Evolutionary conservation across 2,329 filamentous ascomycete species (phyloP), one percentile per base, ranked within the genome.

Genomic region (Xylariaceae sp.): DNA sequence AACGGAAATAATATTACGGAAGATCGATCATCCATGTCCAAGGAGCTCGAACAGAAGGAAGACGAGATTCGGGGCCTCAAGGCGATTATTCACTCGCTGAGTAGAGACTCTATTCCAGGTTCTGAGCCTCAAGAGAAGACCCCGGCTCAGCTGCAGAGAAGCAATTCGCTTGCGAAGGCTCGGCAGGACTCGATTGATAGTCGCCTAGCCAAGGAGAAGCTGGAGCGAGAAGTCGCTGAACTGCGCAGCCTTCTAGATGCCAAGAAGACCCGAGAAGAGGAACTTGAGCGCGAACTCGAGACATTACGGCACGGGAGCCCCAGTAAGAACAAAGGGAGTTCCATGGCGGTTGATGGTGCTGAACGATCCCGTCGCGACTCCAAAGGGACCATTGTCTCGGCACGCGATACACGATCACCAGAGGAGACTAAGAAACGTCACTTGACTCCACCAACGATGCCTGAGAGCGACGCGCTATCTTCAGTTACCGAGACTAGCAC

Each of bases 21-120:
- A 30, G 76, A 78, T 8, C 75, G 77, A 1, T 71, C 74, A 7
- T 73, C 77, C 29, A 71, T 76, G 46, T 80, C 81, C 43, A 89
- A 89, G 70, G 91, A 96, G 60, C 73, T 97, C 32, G 91, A 95
- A 68, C 88, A 95, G 68, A 94, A 95, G 69, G 92, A 99, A 66
- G 94, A 99, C 65, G 94, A 99, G 74, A 97, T 99, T 66, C 83
- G 92, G 59, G 94, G 94, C 46, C 80, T 99, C 61, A 99, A 97
- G 72, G 92, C 94, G 43, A 97, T 99, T 68, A 97, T 99, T 57
- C 92, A 97, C 72, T 96, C 90, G 19, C 78, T 99, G 39, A 96
- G 91, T 70, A 81, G 90, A 58, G 89, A 89, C 62, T 81, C 85
- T 8, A 74, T 80, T n/a, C 76, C 77, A 3, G 72, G 71, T 31